Conservation (phyloP, 2,329 filamentous ascomycete genomes). For the Pseudogymnoascus sp. region DNA sequence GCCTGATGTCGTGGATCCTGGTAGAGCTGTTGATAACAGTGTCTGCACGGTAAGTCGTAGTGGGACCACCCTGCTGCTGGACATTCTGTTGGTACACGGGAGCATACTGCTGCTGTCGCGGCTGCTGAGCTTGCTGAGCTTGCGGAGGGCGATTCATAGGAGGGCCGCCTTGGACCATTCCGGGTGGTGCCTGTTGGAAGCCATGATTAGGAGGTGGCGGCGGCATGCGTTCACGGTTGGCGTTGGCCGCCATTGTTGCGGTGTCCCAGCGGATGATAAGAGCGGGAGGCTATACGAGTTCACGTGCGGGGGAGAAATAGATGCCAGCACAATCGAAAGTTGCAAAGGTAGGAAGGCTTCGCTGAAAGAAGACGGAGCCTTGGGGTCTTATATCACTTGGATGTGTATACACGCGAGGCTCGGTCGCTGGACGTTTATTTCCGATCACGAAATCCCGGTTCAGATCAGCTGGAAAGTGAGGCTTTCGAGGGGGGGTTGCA, state of each 20-base stretch:
- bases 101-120: neutral
- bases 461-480: conserved; percentile 1
- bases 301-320: neutral
- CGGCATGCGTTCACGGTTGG: neutral
- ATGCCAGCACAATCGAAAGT: neutral
- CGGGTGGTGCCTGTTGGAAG: neutral
- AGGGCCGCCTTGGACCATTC: neutral
- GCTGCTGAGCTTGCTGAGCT: conserved; percentile 16
- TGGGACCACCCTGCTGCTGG: conserved; percentile 1
- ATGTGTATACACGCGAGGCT: conserved; percentile 1
- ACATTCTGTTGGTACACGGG: neutral
- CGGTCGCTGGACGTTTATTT: neutral
- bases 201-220: neutral
- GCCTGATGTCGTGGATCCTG: conserved; percentile 19
- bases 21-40: conserved; percentile 1
- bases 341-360: conserved; percentile 3
- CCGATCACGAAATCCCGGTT: neutral
- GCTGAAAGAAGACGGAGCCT: neutral
- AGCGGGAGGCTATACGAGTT: neutral
- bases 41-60: neutral
- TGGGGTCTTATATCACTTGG: neutral
- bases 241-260: neutral
- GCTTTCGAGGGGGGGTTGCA: neutral
- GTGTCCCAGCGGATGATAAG: neutral
- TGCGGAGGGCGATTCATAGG: neutral